Percentiles rank a stretch among this genome's conserved stretches.
These are phyloP conservation scores for Piedraia hortae DNA, from an alignment of 2,329 filamentous ascomycete genomes.

Conservation along the genomic window DNA sequence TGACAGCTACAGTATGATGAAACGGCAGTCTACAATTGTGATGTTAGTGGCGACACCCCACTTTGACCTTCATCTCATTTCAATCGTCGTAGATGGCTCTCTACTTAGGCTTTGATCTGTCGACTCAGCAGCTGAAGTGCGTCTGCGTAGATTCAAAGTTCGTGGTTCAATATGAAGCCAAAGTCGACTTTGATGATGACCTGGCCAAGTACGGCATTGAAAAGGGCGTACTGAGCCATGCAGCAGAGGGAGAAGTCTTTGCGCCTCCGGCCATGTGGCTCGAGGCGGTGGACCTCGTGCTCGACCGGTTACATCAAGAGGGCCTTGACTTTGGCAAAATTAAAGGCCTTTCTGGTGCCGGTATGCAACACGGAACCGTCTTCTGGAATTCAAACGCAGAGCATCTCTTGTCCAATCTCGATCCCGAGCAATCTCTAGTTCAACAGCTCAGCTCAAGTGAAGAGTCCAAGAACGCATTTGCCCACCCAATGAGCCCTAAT, in stretches of 20 bases:
- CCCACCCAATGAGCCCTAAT: slow-evolving; percentile 71
- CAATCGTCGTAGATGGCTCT: slow-evolving; percentile 1
- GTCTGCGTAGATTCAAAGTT: slow-evolving; percentile 66
- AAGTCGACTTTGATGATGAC: slow-evolving; percentile 85
- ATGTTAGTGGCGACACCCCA: too few species aligned
- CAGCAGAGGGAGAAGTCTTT: slow-evolving; percentile 63
- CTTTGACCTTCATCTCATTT: background rate
- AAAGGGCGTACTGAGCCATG: slow-evolving; percentile 70
- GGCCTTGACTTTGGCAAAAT: slow-evolving; percentile 48
- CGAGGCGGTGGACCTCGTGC: slow-evolving; percentile 67
- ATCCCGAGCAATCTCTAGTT: slow-evolving; percentile 32
- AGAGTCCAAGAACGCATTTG: slow-evolving; percentile 32
- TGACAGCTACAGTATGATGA: too few species aligned
- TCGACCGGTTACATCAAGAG: slow-evolving; percentile 40
- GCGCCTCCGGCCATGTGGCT: slow-evolving; percentile 87
- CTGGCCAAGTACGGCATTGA: slow-evolving; percentile 40
- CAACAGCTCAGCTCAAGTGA: slow-evolving; percentile 33
- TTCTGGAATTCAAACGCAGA: slow-evolving; percentile 62
- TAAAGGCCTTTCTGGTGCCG: slow-evolving; percentile 63
- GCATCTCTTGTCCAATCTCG: slow-evolving; percentile 30
- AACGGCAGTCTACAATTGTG: too few species aligned
- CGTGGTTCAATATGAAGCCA: slow-evolving; percentile 55
- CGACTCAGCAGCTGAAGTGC: slow-evolving; percentile 86
- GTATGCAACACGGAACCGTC: slow-evolving; percentile 93
- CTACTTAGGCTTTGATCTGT: slow-evolving; percentile 56